Evolutionary conservation across 1,139 yeast genomes (phyloP), one percentile per base, ranked within the genome.

Genomic region (Yarrowia galli): DNA sequence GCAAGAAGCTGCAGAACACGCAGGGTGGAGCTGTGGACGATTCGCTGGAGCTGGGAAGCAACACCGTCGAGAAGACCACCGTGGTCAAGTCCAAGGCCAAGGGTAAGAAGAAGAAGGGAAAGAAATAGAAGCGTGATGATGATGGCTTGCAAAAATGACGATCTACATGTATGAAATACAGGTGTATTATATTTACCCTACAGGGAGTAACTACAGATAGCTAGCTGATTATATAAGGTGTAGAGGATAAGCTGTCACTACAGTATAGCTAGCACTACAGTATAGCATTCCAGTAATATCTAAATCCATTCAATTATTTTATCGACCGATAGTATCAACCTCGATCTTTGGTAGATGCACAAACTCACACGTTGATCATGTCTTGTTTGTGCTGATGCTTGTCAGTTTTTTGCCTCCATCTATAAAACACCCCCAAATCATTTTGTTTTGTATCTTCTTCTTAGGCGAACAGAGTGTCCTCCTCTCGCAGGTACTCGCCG

Each of bases 401-500:
- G 60, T 53, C 60, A 53, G 60, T 53, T 53, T 46, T 38, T 53
- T 20, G 56, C 56, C 56, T 51, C 56, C 56, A 20, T 51, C 56
- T 35, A 51, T 51, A 49, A 49, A 51, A 25, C 32, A 32, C 40
- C 56, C 42, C 42, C 51, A 22, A 23, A 15, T 22, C 5, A 15
- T 25, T 10, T 15, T 15, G 6, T 1, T 6, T 8, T 18, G 13
- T 23, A 23, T 2, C 18, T 16, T 18, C 23, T 15, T 7, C 38
- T 74, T 81, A 92, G 42, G 98, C 91, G 78, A 95, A 95, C 74
- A 95, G 82, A 46, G 98, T 91, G 78, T 95, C 99, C 82, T 95
- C 99, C 75, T 96, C 99, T 84, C 99, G 92, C 77, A 95, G 84
- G 76, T 92, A 95, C 80, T 95, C 99, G 72, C 99, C 99, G 74